Percentiles rank a stretch among this genome's conserved stretches.
These are phyloP conservation scores for Picea abies DNA, from an alignment of 83 land plant genomes.

Conservation along the genomic window DNA sequence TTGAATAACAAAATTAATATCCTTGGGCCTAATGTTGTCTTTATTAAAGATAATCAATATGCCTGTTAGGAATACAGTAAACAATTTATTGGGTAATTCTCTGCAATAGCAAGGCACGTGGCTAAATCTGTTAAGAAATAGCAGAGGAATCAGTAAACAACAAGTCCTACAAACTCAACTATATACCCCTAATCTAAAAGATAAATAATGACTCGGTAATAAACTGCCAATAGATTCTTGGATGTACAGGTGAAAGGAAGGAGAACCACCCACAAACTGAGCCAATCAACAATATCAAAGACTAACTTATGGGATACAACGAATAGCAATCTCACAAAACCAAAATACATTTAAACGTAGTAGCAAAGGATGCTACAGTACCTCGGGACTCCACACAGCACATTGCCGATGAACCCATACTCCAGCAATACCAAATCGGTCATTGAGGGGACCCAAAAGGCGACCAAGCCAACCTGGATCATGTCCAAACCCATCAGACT, in stretches of 20 bases:
- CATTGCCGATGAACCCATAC: slow-evolving; percentile 96
- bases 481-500: slow-evolving; percentile 81
- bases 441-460: slow-evolving; percentile 91
- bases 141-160: background rate
- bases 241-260: background rate
- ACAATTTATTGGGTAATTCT: no score
- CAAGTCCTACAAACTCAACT: background rate
- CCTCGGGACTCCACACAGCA: slow-evolving; percentile 99
- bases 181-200: background rate
- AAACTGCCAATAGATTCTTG: background rate
- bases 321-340: background rate
- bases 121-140: no score
- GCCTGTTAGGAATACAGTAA: no score
- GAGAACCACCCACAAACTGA: background rate
- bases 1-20: background rate
- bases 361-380: slow-evolving; percentile 24
- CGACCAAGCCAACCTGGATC: slow-evolving; percentile 97
- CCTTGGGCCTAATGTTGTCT: background rate
- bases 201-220: background rate
- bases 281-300: background rate
- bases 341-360: background rate
- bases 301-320: background rate
- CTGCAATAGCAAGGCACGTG: no score
- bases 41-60: background rate
- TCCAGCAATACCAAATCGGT: slow-evolving; percentile 85